Evolutionary conservation across 148 eudicot genomes (phyloP).

Genomic region (Vaccinium myrtillus): DNA sequence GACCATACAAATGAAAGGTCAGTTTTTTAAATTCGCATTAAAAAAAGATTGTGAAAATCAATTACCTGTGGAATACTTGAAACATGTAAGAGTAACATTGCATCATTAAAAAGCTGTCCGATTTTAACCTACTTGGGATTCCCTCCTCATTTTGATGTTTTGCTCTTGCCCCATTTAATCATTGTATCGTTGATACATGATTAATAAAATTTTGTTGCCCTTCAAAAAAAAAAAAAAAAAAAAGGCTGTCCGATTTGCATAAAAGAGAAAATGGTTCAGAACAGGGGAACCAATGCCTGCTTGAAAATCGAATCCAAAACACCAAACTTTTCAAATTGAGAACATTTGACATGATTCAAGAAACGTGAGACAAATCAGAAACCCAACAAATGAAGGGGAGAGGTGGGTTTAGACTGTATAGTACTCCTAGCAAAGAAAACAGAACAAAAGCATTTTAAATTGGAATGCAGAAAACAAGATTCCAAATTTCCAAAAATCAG

Average conservation of each 20-base stretch:
- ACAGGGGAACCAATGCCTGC: background rate
- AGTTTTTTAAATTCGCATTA: too few species aligned
- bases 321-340: background rate
- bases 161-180: too few species aligned
- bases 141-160: too few species aligned
- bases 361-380: background rate
- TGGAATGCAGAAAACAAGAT: background rate
- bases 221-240: too few species aligned
- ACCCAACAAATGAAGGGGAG: background rate
- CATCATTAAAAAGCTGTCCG: background rate
- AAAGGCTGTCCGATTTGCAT: background rate
- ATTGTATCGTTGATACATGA: too few species aligned
- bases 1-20: too few species aligned
- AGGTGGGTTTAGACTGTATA: background rate
- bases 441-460: background rate
- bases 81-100: background rate
- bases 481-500: slow-evolving; percentile 1
- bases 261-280: background rate
- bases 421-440: background rate
- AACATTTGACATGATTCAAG: background rate
- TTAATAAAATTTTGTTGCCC: too few species aligned
- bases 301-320: background rate
- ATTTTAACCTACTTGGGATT: too few species aligned
- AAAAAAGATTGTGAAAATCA: too few species aligned
- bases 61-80: background rate